Base-by-base conservation (phyloP, 1,139 yeast genomes). In the Pichia sp. region DNA sequence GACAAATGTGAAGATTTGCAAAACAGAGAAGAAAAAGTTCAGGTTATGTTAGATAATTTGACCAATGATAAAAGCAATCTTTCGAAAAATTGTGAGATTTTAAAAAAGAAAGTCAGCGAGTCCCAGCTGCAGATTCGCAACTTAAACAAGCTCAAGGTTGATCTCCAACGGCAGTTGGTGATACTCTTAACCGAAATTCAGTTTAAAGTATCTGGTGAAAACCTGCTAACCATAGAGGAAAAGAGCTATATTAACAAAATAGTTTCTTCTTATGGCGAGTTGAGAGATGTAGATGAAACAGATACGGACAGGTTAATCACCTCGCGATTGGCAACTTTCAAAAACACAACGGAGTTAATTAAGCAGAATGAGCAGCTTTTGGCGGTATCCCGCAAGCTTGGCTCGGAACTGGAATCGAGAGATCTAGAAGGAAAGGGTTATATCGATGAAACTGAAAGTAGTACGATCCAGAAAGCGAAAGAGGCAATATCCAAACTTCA, bases 101-200 rank as follows among this genome's bases (percentile, higher is more conserved):
- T 66, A 29, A 60, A 60, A 6, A 64, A 66, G 62, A 65, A 78
- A 68, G 55, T 70, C 50, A 57, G 70, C 62, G 69, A 74, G 67
- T 58, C 69, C 62, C 64, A 72, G 54, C 49, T 64, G 15, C 73
- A 80, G 58, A 70, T 78, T 8, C 69, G 70, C 2, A 70, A 77
- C 2, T 68, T 83, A 65, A 76, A 76, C 55, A 80, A 78, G 59
- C 82, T 87, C 61, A 80, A 85, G 52, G 72, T 77, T 41, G 97
- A 92, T 64, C 73, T 90, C 44, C 88, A 95, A 8, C 80, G 85
- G 46, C 98, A 93, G 67, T 79, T 93, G 16, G 89, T 89, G 61
- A 79, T 78, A 54, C 75, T 90, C 50, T 75, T 92, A 51, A 79
- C 86, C 11, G 92, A 89, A 64, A 75, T 85, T 6, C 80, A 85